Percentiles rank a stretch among this genome's conserved stretches.
phyloP scores from a whole-genome alignment of 169 alveolate genomes.

The Plasmodium inui region DNA sequence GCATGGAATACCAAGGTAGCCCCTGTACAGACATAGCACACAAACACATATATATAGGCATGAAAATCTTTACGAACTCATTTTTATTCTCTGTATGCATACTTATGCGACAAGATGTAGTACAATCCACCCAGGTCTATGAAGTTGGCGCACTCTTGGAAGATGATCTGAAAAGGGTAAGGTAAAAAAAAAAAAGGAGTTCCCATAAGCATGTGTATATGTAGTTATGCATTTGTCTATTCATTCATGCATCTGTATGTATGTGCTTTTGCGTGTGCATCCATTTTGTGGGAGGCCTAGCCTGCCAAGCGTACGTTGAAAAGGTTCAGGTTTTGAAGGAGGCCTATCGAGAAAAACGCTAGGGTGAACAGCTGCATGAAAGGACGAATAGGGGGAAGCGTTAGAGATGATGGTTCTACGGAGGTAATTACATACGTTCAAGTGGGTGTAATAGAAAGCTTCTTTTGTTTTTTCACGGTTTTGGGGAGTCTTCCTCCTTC shows the following conservation, averaged over 20 bases:
- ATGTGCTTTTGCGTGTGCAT: background rate
- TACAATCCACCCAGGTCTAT: conserved; percentile 55
- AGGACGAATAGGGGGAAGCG: background rate
- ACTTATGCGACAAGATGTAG: conserved; percentile 55
- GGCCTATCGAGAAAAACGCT: conserved; percentile 64
- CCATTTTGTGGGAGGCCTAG: background rate
- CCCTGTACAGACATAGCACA: background rate
- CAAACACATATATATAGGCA: background rate
- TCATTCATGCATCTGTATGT: background rate
- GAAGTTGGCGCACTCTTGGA: conserved; percentile 47
- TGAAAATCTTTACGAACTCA: background rate
- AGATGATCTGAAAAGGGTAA: conserved; percentile 26
- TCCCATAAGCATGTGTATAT: background rate
- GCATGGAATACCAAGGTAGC: background rate
- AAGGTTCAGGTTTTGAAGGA: conserved; percentile 47
- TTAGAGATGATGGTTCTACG: background rate
- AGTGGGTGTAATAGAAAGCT: background rate
- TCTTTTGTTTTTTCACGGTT: background rate
- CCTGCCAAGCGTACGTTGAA: conserved; percentile 17
- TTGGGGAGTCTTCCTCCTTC: background rate
- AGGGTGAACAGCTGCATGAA: conserved; percentile 22
- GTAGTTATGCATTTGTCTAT: background rate
- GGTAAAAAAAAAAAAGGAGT: background rate
- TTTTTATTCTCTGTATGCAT: background rate
- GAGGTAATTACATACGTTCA: background rate